Evolutionary conservation across 139 green algal genomes (phyloP), one percentile per base, ranked within the genome.

Genomic region (Chlorella vulgaris): DNA sequence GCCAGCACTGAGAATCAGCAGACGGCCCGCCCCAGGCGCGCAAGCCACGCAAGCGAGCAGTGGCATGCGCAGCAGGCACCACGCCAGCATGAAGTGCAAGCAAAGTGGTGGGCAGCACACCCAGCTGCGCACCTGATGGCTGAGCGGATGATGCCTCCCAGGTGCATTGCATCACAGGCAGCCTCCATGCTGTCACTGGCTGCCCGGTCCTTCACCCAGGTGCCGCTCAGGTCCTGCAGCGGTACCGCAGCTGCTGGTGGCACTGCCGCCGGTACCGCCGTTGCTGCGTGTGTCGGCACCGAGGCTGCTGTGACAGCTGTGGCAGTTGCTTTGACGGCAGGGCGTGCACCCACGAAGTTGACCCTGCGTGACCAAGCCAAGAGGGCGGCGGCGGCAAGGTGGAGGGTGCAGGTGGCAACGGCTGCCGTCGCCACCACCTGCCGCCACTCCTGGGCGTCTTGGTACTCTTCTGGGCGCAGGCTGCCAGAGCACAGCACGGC

Each of bases 91-190:
- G n/a, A n/a, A n/a, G n/a, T n/a, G n/a, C n/a, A n/a, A n/a, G n/a
- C n/a, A n/a, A n/a, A n/a, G n/a, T n/a, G n/a, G n/a, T n/a, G n/a
- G n/a, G n/a, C n/a, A n/a, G n/a, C n/a, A n/a, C n/a, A n/a, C n/a
- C n/a, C n/a, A n/a, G n/a, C n/a, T n/a, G n/a, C n/a, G n/a, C 51
- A 51, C 42, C 51, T 43, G 55, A 86, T 83, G 22, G 82, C 82
- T 22, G 42, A 69, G 42, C 77, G 65, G n/a, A 86, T 68, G 28
- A 86, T 38, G 60, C 75, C 65, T 0, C 31, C 24, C 21, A 86
- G 69, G 7, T 36, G 51, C 82, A 86, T 86, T 0, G 53, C 38
- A 21, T 84, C 66, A 61, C 82, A 84, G 4, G 63, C 47, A 22
- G 67, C 28, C 6, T 86, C 82, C 82, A 86, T 80, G 21, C 61